Conservation (phyloP, 2,329 filamentous ascomycete species). For the Furcasterigmium furcatum region DNA sequence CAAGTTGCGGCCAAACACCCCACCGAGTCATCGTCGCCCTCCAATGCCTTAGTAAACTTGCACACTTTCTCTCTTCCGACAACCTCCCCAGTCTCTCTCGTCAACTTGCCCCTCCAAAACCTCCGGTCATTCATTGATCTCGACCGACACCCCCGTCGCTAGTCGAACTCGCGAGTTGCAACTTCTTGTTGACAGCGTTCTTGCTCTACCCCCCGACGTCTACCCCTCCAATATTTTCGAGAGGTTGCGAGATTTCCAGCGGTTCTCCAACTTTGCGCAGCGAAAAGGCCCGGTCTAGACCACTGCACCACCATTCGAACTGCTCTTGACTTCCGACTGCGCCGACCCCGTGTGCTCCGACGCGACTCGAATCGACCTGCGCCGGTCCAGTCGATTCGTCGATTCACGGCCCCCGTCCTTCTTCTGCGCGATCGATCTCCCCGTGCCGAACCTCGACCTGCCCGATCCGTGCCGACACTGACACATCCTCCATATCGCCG, state of each 20-base stretch:
- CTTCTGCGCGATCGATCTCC: not conserved
- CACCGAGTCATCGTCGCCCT: too few relatives aligned
- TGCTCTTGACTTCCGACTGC: not conserved
- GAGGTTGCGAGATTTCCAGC: not conserved
- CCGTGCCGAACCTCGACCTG: not conserved
- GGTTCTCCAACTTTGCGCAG: not conserved
- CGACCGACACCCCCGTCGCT: too few relatives aligned
- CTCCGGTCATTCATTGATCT: too few relatives aligned
- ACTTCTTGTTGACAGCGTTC: too few relatives aligned
- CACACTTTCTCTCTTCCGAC: too few relatives aligned
- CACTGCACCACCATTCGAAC: not conserved
- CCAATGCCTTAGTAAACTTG: too few relatives aligned
- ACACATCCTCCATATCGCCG: not conserved
- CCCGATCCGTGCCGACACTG: not conserved
- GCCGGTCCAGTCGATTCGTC: not conserved
- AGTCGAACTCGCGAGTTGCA: too few relatives aligned
- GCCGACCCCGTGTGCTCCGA: not conserved
- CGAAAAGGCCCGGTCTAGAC: conserved; percentile 1
- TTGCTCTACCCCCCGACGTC: too few relatives aligned
- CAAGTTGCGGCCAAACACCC: too few relatives aligned
- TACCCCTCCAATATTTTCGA: too few relatives aligned
- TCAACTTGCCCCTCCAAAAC: too few relatives aligned
- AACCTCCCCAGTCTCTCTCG: too few relatives aligned
- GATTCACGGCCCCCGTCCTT: not conserved
- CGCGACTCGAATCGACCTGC: not conserved